These are phyloP conservation scores for Cordyceps cateniannulata DNA, from an alignment of 2,329 filamentous ascomycete genomes.

Conservation along the genomic window DNA sequence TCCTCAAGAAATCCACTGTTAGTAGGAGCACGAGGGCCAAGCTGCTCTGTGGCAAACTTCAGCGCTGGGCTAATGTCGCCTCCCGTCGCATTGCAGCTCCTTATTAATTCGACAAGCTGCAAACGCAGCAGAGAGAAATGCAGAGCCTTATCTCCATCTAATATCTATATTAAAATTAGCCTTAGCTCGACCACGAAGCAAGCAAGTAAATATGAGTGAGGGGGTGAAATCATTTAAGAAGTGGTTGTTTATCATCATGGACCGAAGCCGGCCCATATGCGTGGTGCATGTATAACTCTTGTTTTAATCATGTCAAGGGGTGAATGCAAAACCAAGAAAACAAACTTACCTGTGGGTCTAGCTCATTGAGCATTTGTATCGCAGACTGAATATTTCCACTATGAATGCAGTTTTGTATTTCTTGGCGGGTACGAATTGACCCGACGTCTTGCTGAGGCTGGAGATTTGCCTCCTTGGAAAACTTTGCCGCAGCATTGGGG, in stretches of 20 bases:
- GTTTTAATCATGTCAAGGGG: constrained; percentile 79
- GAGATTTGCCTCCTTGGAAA: constrained; percentile 89
- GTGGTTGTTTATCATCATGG: constrained; percentile 82
- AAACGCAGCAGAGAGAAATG: constrained; percentile 87
- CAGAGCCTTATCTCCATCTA: constrained; percentile 74
- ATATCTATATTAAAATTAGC: constrained; percentile 53
- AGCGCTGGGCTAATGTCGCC: constrained; percentile 74
- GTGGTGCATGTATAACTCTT: constrained; percentile 98
- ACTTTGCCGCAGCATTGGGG: constrained; percentile 83
- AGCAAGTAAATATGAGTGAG: constrained; percentile 10
- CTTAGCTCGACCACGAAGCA: constrained; percentile 13
- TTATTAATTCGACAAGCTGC: constrained; percentile 90
- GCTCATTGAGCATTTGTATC: constrained; percentile 80
- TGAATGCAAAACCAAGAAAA: constrained; percentile 6
- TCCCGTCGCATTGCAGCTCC: constrained; percentile 59
- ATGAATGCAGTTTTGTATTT: constrained; percentile 81
- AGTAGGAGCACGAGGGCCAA: constrained; percentile 79
- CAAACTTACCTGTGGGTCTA: constrained; percentile 80
- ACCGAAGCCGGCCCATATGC: constrained; percentile 69
- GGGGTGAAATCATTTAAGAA: constrained; percentile 33
- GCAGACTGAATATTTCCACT: constrained; percentile 78
- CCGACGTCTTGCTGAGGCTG: constrained; percentile 63
- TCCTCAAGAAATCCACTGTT: constrained; percentile 78
- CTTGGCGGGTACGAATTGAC: constrained; percentile 69
- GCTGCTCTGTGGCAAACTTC: constrained; percentile 78